Percentiles rank a stretch among this genome's conserved stretches.
Evolutionary conservation across 768 basidiomycete species (phyloP).

Genomic region (Amanita fuliginea): DNA sequence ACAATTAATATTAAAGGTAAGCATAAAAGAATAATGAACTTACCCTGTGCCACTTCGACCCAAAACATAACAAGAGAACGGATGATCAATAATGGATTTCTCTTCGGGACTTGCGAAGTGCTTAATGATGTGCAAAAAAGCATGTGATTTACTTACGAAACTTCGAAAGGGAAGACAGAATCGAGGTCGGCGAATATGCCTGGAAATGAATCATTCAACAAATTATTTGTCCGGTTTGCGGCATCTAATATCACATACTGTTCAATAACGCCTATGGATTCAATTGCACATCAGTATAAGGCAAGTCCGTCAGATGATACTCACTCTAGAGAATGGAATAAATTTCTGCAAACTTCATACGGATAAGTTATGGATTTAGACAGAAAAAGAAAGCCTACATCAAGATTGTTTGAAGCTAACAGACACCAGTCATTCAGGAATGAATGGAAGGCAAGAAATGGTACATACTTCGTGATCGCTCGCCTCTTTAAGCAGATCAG

Average conservation of each 20-base stretch:
- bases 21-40: constrained; percentile 6
- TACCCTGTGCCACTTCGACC: constrained; percentile 71
- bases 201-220: too few relatives aligned
- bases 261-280: constrained; percentile 20
- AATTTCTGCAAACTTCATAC: constrained; percentile 32
- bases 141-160: constrained; percentile 22
- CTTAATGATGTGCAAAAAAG: neutral
- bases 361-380: neutral
- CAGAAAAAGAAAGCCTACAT: neutral
- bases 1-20: neutral
- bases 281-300: neutral
- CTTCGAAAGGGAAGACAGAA: constrained; percentile 29
- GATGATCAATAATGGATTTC: constrained; percentile 46
- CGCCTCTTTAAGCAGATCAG: constrained; percentile 21
- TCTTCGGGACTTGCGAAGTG: constrained; percentile 28
- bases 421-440: neutral
- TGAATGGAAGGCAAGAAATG: constrained; percentile 16
- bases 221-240: neutral
- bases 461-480: constrained; percentile 36
- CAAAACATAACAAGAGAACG: constrained; percentile 51
- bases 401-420: constrained; percentile 2
- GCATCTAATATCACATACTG: constrained; percentile 15
- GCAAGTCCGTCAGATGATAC: constrained; percentile 1
- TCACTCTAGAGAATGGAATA: constrained; percentile 28
- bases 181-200: constrained; percentile 44